Evolutionary conservation across 1,139 yeast species (phyloP).

Genomic region (Pichia sp.): DNA sequence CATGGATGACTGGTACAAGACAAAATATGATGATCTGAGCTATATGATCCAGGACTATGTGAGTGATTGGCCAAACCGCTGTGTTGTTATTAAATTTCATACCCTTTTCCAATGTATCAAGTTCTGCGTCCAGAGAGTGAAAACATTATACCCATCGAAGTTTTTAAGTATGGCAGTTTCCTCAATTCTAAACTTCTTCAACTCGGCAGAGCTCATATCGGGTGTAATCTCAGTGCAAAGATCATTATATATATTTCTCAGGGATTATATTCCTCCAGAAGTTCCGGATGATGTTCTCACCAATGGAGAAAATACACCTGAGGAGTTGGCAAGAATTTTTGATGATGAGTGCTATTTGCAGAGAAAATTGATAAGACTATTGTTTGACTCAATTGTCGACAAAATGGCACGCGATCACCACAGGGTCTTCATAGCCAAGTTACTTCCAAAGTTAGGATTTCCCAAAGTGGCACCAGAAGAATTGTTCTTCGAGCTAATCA

Average conservation of each 20-base stretch:
- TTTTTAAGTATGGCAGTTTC: conserved; percentile 64
- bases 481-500: conserved; percentile 34
- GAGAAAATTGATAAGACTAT: conserved; percentile 41
- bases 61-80: conserved; percentile 8
- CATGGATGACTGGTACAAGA: conserved; percentile 2
- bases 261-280: conserved; percentile 57
- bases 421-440: not conserved
- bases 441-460: conserved; percentile 10
- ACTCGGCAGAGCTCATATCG: conserved; percentile 33
- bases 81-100: conserved; percentile 48
- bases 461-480: not conserved
- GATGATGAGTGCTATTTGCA: conserved; percentile 54
- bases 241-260: conserved; percentile 58
- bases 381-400: conserved; percentile 26
- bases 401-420: conserved; percentile 4
- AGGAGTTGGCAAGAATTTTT: conserved; percentile 39
- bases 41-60: not conserved
- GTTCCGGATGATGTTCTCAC: conserved; percentile 37
- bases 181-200: conserved; percentile 48
- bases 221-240: conserved; percentile 46
- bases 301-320: conserved; percentile 28
- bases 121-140: conserved; percentile 48
- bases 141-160: conserved; percentile 70
- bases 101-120: conserved; percentile 57
- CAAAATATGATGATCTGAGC: conserved; percentile 1